Evolutionary conservation across 176 grass and related monocot species (phyloP).

Genomic region (Tillandsia fasciculata): DNA sequence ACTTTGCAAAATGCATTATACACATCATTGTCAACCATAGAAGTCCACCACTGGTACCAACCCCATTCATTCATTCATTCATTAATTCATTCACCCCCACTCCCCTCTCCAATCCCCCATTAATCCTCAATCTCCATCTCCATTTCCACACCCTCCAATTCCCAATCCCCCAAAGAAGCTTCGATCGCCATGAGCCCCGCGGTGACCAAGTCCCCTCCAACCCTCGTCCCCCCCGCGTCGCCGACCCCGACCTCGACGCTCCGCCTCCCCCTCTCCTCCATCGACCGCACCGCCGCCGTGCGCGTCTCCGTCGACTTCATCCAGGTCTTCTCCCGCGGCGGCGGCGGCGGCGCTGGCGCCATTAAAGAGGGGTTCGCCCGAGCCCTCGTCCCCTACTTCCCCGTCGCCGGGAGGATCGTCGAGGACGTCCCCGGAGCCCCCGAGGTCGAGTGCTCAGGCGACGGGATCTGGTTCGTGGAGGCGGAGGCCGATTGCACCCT

Average conservation of each 20-base stretch:
- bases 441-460: slow-evolving; percentile 39
- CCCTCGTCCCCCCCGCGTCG: slow-evolving; percentile 28
- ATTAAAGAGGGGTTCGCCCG: slow-evolving; percentile 49
- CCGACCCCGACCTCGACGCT: slow-evolving; percentile 27
- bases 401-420: slow-evolving; percentile 45
- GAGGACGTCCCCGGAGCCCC: slow-evolving; percentile 31
- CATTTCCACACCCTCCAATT: neutral
- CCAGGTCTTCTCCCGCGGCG: slow-evolving; percentile 31
- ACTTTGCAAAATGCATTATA: too few species aligned
- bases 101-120: neutral
- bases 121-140: slow-evolving; percentile 1
- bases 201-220: slow-evolving; percentile 30
- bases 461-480: slow-evolving; percentile 68
- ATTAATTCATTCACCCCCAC: neutral
- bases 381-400: slow-evolving; percentile 65
- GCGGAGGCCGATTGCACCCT: slow-evolving; percentile 51
- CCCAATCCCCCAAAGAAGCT: slow-evolving; percentile 16
- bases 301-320: slow-evolving; percentile 58
- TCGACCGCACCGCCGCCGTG: slow-evolving; percentile 42
- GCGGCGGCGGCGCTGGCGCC: slow-evolving; percentile 14
- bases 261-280: slow-evolving; percentile 56
- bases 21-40: too few species aligned
- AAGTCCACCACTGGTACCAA: too few species aligned
- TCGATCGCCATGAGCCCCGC: slow-evolving; percentile 6
- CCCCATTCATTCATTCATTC: too few species aligned